Base-by-base conservation (phyloP, 306 rosid species). In the Begonia peltatifolia region DNA sequence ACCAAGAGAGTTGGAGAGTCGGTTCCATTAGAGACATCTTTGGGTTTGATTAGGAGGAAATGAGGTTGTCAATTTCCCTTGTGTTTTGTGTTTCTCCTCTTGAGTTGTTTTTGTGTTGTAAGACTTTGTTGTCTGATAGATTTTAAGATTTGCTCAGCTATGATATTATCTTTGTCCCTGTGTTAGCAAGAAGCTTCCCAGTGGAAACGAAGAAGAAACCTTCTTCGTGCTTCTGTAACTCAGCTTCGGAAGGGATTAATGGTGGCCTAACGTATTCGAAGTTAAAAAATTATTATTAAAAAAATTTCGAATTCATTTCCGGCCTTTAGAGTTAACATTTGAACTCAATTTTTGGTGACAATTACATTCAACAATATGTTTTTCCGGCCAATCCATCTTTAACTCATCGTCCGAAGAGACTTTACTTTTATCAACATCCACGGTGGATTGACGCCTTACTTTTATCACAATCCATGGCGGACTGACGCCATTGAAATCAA, bases 201-300 rank as follows among this genome's bases (percentile, higher is more conserved):
- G 83, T 63, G 5, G 94, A 83, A 53, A 81, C 76, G 68, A 87
- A 76, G 68, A 87, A 76, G 64, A 87, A 76, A 14, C 96, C 84
- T 46, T 76, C 94, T 47, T 87, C 96, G 53, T 63, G 68, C 68
- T 68, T 74, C 50, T 56, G 13, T 20, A 9, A 46, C 35, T 46
- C 22, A 12, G 52, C 44, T 12, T 17, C 41, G 11, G 41, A 25
- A 50, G 94, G 94, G 64, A 83, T 80, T 67, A 83, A 64, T 0
- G 87, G 94, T 23, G 87, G 84, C 13, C 9, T 17, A 17, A 17
- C n/a, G 0, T 2, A 17, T 17, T 17, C 18, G 1, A 17, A 1
- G 18, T 17, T 17, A 17, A 17, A 17, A 17, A 17, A 17, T 17
- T 17, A 17, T 17, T 1, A 17, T 17, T 17, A 17, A 17, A 17